These are phyloP conservation scores for Ophiostoma quercus DNA, from an alignment of 2,329 filamentous ascomycete genomes.

Conservation along the genomic window DNA sequence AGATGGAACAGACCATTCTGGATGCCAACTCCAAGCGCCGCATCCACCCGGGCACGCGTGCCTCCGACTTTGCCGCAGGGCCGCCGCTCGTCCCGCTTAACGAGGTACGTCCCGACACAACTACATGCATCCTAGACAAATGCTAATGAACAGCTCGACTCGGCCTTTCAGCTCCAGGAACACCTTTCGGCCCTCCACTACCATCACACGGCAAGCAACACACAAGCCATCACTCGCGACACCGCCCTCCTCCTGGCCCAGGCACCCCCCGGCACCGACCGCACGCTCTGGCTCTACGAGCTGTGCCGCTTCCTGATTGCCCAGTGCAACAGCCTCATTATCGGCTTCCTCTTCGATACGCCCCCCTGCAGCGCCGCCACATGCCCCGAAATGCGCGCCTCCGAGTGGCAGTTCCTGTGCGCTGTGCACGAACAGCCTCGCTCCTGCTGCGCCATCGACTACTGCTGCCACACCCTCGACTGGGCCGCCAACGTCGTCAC, in stretches of 20 bases:
- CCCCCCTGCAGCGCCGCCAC: slow-evolving; percentile 84
- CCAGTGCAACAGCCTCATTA: slow-evolving; percentile 86
- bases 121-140: background rate
- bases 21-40: slow-evolving; percentile 73
- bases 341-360: slow-evolving; percentile 85
- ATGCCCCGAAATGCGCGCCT: slow-evolving; percentile 96
- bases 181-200: slow-evolving; percentile 91
- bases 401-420: slow-evolving; percentile 98
- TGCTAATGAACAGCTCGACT: slow-evolving; percentile 66
- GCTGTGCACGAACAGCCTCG: slow-evolving; percentile 96
- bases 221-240: slow-evolving; percentile 66
- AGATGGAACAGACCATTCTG: slow-evolving; percentile 58
- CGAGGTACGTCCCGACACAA: slow-evolving; percentile 54
- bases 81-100: slow-evolving; percentile 80
- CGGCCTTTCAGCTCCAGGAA: slow-evolving; percentile 94
- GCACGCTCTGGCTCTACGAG: slow-evolving; percentile 93
- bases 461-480: slow-evolving; percentile 97
- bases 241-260: slow-evolving; percentile 71
- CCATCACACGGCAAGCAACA: slow-evolving; percentile 64
- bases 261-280: slow-evolving; percentile 75
- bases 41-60: slow-evolving; percentile 86
- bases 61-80: slow-evolving; percentile 87
- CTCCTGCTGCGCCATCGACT: slow-evolving; percentile 96
- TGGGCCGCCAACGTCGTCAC: slow-evolving; percentile 95
- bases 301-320: slow-evolving; percentile 93